Evolutionary conservation across 2,329 filamentous ascomycete genomes (phyloP).

Genomic region (Bipolaris cookei): DNA sequence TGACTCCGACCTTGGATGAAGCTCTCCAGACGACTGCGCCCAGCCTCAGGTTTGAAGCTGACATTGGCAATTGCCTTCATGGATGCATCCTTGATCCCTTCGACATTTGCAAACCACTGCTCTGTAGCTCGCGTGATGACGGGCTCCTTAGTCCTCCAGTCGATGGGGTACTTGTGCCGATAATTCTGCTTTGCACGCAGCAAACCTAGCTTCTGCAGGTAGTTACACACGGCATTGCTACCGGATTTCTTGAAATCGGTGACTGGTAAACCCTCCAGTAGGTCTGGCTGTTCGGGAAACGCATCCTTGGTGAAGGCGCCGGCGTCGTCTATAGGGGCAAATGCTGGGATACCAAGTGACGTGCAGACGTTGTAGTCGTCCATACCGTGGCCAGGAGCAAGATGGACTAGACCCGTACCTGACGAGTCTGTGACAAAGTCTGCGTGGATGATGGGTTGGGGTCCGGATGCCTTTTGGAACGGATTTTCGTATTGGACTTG

Average conservation of each 20-base stretch:
- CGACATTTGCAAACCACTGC: constrained; percentile 97
- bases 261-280: constrained; percentile 74
- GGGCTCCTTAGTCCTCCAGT: constrained; percentile 94
- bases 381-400: constrained; percentile 93
- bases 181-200: constrained; percentile 75
- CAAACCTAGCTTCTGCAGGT: constrained; percentile 60
- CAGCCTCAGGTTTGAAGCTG: constrained; percentile 77
- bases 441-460: constrained; percentile 78
- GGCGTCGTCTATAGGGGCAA: constrained; percentile 81
- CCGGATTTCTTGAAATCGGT: constrained; percentile 65
- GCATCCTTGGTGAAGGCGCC: constrained; percentile 83
- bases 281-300: constrained; percentile 70
- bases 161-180: constrained; percentile 94
- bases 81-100: constrained; percentile 76
- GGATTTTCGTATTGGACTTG: constrained; percentile 71
- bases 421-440: constrained; percentile 88
- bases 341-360: constrained; percentile 70
- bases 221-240: constrained; percentile 68
- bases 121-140: constrained; percentile 91
- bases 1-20: constrained; percentile 89
- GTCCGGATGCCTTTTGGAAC: constrained; percentile 65
- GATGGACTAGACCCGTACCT: constrained; percentile 94
- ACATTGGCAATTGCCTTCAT: constrained; percentile 73
- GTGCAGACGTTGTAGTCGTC: constrained; percentile 90
- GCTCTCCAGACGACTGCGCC: constrained; percentile 76